These are phyloP conservation scores for Solanum verrucosum DNA, from an alignment of 257 asterid species.

Conservation along the genomic window DNA sequence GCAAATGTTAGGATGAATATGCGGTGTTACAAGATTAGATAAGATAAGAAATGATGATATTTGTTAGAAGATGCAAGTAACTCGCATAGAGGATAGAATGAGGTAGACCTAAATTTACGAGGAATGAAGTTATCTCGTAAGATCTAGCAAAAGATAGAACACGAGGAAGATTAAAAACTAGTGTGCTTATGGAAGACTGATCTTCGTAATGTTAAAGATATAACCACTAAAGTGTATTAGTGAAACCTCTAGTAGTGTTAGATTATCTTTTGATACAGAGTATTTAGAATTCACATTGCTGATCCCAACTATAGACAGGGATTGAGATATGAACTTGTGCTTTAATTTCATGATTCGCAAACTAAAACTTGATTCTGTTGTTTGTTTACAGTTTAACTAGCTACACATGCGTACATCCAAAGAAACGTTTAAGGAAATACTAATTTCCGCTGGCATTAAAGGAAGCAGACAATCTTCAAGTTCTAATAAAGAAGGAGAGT, in stretches of 20 bases:
- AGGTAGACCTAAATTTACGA: not conserved
- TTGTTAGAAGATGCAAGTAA: not conserved
- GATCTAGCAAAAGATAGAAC: not conserved
- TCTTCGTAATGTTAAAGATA: not conserved
- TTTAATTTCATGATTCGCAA: not conserved
- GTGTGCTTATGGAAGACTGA: not conserved
- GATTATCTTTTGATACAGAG: not conserved
- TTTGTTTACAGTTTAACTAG: conserved; percentile 7
- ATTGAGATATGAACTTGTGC: not conserved
- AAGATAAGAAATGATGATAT: not conserved
- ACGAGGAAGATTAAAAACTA: not conserved
- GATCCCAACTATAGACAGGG: no score
- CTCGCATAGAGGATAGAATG: not conserved
- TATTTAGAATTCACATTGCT: not conserved
- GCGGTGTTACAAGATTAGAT: not conserved
- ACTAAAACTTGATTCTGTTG: not conserved
- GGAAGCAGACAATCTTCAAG: conserved; percentile 9
- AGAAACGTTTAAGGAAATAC: conserved; percentile 29
- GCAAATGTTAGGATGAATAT: not conserved
- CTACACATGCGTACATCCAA: conserved; percentile 43
- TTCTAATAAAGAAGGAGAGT: conserved; percentile 5
- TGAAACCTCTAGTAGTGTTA: not conserved
- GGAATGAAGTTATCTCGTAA: not conserved
- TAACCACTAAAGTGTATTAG: not conserved
- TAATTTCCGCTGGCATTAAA: conserved; percentile 13